Evolutionary conservation across 2,329 filamentous ascomycete species (phyloP), one percentile per base, ranked within the genome.

Genomic region (Phoma sp.): DNA sequence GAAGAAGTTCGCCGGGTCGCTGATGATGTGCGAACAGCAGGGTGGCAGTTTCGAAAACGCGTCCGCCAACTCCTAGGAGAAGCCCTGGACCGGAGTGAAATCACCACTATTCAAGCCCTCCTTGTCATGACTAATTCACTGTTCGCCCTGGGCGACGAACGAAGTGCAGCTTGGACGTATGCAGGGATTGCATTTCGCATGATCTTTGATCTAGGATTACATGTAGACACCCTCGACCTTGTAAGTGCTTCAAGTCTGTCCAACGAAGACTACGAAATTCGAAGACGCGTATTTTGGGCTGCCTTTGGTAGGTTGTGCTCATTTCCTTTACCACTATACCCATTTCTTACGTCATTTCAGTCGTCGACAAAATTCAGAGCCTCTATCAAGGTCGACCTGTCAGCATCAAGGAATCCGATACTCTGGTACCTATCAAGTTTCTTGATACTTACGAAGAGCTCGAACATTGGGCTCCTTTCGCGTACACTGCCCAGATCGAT

Each of bases 121-220:
- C 70, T 85, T 0, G 72, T 83, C 0, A 81, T 85, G 77, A 78
- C 78, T 0, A 80, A 78, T 38, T 80, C 81, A 0, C 65, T 84
- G 0, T 84, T 84, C 57, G 76, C 82, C 0, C 68, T 80, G 2
- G 76, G 79, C n/a, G 79, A 81, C 43, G 78, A 84, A 59, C 72
- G 78, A 25, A 83, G 81, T 52, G 77, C 78, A 5, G 80, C 83
- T 2, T 87, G 84, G 84, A 61, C 85, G 4, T 86, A 86, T 55
- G 78, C 81, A 45, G 84, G 84, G 1, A 77, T 83, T 57, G 83
- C 84, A 0, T 83, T 85, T 54, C 77, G 82, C 9, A 81, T 86
- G 71, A 72, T 85, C 24, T 78, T 81, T 45, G 84, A 86, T 61
- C 65, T 86, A 4, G 80, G 82, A 0, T 79, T 85, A 58, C 81